Conservation (phyloP, 148 eudicot species). For the Fagopyrum homotropicum region DNA sequence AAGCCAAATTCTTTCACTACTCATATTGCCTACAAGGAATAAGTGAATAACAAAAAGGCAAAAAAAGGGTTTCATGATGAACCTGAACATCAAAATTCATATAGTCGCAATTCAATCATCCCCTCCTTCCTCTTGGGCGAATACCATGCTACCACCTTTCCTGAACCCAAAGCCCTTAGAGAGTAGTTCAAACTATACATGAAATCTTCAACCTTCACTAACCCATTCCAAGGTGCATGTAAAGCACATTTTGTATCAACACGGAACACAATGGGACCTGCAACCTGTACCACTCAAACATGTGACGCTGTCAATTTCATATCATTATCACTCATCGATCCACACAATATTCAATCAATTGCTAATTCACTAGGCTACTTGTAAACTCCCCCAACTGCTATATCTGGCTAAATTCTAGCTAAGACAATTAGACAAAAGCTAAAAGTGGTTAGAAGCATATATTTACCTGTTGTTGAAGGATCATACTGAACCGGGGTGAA, state of each 20-base stretch:
- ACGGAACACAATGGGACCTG: slow-evolving; percentile 71
- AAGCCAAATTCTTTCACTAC: no score
- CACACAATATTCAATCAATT: neutral
- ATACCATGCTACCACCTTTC: slow-evolving; percentile 86
- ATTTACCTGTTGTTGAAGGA: slow-evolving; percentile 83
- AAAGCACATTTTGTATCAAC: slow-evolving; percentile 49
- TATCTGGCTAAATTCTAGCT: neutral
- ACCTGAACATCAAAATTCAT: slow-evolving; percentile 37
- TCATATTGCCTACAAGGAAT: neutral
- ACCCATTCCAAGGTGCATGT: slow-evolving; percentile 28
- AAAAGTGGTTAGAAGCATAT: neutral
- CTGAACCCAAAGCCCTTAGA: slow-evolving; percentile 44
- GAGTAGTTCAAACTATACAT: slow-evolving; percentile 71
- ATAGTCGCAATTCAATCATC: slow-evolving; percentile 69
- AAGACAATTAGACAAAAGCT: neutral
- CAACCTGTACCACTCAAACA: slow-evolving; percentile 30
- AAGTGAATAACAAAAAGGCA: neutral
- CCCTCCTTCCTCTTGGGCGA: slow-evolving; percentile 76
- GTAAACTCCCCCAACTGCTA: neutral
- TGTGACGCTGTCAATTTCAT: slow-evolving; percentile 1
- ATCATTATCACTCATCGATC: neutral
- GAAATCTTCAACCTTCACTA: slow-evolving; percentile 51
- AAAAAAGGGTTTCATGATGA: neutral
- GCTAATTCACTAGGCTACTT: neutral
- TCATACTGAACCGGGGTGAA: slow-evolving; percentile 52